Evolutionary conservation across 371 early-diverging fungal genomes (phyloP).

Genomic region (Chytridiales sp.): DNA sequence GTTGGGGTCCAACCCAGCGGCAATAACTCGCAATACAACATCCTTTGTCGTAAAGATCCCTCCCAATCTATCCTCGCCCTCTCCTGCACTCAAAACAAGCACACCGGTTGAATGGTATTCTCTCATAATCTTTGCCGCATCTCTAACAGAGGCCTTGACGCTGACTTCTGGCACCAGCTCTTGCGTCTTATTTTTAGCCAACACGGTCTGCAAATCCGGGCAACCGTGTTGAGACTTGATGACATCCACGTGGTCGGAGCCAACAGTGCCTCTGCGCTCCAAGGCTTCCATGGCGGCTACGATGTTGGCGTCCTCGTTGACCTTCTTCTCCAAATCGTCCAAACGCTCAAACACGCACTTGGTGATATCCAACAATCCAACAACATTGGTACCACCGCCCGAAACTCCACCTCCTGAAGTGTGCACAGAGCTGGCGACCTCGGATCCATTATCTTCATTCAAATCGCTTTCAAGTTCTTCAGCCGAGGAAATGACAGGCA

Average conservation of each 20-base stretch:
- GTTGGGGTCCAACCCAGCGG: conserved; percentile 87
- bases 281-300: conserved; percentile 92
- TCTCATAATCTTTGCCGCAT: conserved; percentile 90
- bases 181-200: conserved; percentile 29
- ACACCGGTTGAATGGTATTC: conserved; percentile 85
- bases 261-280: conserved; percentile 62
- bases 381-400: conserved; percentile 57
- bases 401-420: conserved; percentile 44
- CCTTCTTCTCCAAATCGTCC: conserved; percentile 92
- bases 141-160: conserved; percentile 81
- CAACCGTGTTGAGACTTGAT: conserved; percentile 54
- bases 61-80: conserved; percentile 71
- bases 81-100: conserved; percentile 64
- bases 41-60: conserved; percentile 97
- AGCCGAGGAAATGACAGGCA: conserved; percentile 92
- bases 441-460: not conserved
- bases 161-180: conserved; percentile 64
- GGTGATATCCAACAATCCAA: conserved; percentile 92
- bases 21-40: conserved; percentile 94
- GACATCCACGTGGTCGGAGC: conserved; percentile 38
- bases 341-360: conserved; percentile 93
- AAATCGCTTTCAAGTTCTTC: conserved; percentile 57
- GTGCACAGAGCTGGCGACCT: conserved; percentile 75
- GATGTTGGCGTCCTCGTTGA: conserved; percentile 84
- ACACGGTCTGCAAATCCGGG: conserved; percentile 79